phyloP scores from a whole-genome alignment of 2,329 filamentous ascomycete species.

The Microcyclosporella mali region DNA sequence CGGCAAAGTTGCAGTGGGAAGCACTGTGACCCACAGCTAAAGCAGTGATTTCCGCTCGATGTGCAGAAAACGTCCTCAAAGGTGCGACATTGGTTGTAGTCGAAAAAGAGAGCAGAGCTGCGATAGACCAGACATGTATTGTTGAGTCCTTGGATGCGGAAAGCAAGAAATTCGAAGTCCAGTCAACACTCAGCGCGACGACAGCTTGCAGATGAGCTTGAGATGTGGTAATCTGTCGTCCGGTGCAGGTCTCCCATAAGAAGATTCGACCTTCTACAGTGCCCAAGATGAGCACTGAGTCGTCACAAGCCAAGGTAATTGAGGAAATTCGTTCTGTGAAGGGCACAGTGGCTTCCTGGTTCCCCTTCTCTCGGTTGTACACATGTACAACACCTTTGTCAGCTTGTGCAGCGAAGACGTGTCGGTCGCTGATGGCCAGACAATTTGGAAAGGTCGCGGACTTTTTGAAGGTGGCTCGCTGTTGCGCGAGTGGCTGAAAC shows the following conservation, averaged over 20 bases:
- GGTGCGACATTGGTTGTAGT: conserved; percentile 58
- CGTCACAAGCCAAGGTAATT: conserved; percentile 63
- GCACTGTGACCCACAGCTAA: conserved; percentile 59
- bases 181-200: conserved; percentile 64
- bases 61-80: conserved; percentile 68
- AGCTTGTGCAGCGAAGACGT: conserved; percentile 85
- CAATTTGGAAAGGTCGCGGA: conserved; percentile 74
- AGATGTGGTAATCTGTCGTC: conserved; percentile 67
- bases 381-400: conserved; percentile 92
- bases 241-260: conserved; percentile 82
- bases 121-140: conserved; percentile 84
- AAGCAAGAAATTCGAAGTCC: conserved; percentile 65
- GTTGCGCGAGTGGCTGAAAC: conserved; percentile 68
- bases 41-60: conserved; percentile 65
- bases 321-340: conserved; percentile 83
- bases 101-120: conserved; percentile 63
- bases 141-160: conserved; percentile 82
- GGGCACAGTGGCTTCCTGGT: conserved; percentile 80
- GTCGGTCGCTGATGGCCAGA: conserved; percentile 70
- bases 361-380: conserved; percentile 75
- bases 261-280: conserved; percentile 81
- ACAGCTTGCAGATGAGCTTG: conserved; percentile 75
- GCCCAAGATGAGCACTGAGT: conserved; percentile 66
- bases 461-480: conserved; percentile 82
- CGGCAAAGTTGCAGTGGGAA: conserved; percentile 70